These are phyloP conservation scores for Solioccasus polychromus DNA, from an alignment of 768 basidiomycete species.

Conservation along the genomic window DNA sequence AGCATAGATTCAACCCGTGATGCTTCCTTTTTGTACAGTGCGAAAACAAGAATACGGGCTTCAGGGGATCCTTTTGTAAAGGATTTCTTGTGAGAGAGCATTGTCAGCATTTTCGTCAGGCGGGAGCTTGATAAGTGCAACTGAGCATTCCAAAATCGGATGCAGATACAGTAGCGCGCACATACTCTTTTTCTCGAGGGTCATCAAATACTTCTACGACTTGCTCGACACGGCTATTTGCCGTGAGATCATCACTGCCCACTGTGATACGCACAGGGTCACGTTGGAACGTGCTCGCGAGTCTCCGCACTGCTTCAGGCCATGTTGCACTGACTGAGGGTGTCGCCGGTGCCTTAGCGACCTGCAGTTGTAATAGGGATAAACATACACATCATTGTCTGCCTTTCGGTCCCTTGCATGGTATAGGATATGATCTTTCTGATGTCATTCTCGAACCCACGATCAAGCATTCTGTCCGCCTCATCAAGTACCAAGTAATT, in stretches of 20 bases:
- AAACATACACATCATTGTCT: conserved; percentile 90
- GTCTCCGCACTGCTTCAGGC: conserved; percentile 89
- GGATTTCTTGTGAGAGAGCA: conserved; percentile 60
- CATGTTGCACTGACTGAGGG: conserved; percentile 91
- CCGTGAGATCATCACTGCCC: conserved; percentile 91
- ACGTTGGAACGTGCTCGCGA: conserved; percentile 85
- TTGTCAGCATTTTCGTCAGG: conserved; percentile 53
- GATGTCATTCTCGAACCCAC: conserved; percentile 98
- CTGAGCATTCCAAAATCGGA: background rate
- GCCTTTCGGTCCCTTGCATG: conserved; percentile 64
- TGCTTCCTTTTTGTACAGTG: conserved; percentile 96
- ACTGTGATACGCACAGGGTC: conserved; percentile 89
- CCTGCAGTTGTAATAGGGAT: background rate
- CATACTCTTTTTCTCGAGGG: conserved; percentile 81
- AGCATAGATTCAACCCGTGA: conserved; percentile 84
- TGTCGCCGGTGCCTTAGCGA: background rate
- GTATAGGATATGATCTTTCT: conserved; percentile 79
- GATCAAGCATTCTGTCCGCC: conserved; percentile 97
- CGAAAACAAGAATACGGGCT: conserved; percentile 85
- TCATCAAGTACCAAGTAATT: conserved; percentile 94
- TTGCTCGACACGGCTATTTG: conserved; percentile 93
- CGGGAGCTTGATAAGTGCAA: conserved; percentile 46
- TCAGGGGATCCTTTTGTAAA: conserved; percentile 46
- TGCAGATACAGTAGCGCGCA: conserved; percentile 7
- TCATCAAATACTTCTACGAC: conserved; percentile 90